Evolutionary conservation across 768 basidiomycete genomes (phyloP).

Genomic region (Leccinum longicurvipes): DNA sequence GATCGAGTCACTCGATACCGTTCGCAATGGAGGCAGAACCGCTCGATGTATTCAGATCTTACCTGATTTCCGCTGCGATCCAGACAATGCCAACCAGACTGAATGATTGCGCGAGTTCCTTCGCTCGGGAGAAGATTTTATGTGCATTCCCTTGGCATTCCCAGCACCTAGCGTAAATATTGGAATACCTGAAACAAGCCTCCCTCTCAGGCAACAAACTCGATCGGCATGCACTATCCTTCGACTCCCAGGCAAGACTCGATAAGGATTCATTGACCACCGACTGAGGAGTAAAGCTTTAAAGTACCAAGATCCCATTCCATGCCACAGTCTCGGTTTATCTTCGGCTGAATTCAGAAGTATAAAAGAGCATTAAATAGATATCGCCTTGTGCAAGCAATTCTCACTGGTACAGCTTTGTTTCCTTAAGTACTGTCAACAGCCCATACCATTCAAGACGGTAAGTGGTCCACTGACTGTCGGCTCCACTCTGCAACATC

Average conservation of each 20-base stretch:
- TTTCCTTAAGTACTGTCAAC: neutral
- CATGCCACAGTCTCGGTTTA: neutral
- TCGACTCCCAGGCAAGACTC: neutral
- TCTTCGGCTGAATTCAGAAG: neutral
- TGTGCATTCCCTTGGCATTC: neutral
- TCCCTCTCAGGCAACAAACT: neutral
- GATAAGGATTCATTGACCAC: neutral
- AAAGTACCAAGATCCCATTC: neutral
- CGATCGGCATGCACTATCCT: neutral
- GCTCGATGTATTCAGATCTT: neutral
- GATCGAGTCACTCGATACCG: conserved; percentile 34
- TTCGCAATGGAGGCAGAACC: neutral
- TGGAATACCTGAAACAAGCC: neutral
- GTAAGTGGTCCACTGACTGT: neutral
- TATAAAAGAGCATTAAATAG: neutral
- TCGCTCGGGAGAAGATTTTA: neutral
- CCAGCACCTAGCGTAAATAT: neutral
- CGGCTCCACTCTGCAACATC: neutral
- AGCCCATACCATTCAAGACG: neutral
- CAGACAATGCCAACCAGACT: neutral
- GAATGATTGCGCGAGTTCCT: neutral
- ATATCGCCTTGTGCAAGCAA: neutral
- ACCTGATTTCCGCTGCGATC: conserved; percentile 16
- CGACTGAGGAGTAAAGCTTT: neutral
- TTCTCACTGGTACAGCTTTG: neutral